phyloP scores from a whole-genome alignment of 345 rosid species.

The Gynandropsis gynandra region DNA sequence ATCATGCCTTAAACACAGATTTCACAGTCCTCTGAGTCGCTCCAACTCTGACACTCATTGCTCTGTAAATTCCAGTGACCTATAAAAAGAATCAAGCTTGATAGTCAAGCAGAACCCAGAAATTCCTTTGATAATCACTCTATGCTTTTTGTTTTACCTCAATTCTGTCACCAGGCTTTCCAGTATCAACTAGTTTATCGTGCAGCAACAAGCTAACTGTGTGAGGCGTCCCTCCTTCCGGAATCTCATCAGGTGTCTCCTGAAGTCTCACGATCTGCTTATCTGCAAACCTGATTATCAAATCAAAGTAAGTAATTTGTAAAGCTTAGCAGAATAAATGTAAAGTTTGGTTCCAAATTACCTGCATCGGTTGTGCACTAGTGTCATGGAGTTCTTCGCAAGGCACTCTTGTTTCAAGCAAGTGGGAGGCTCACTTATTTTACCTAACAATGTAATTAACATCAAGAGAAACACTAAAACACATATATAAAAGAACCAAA shows the following conservation, averaged over 20 bases:
- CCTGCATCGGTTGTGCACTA: conserved; percentile 98
- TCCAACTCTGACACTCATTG: conserved; percentile 85
- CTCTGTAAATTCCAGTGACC: conserved; percentile 96
- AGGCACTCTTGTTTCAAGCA: conserved; percentile 81
- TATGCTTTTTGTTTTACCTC: conserved; percentile 43
- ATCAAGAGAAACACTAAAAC: conserved; percentile 2
- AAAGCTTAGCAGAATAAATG: not conserved
- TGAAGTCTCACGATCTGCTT: conserved; percentile 99
- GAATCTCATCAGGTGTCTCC: conserved; percentile 97
- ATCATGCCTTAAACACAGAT: conserved; percentile 77
- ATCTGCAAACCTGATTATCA: conserved; percentile 67
- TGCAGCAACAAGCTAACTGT: conserved; percentile 96
- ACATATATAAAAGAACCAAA: not conserved
- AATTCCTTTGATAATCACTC: not conserved
- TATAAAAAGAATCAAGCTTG: conserved; percentile 22
- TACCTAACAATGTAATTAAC: conserved; percentile 36
- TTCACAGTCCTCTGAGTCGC: conserved; percentile 88
- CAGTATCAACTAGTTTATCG: conserved; percentile 89
- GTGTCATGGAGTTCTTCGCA: conserved; percentile 80
- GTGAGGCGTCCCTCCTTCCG: conserved; percentile 97
- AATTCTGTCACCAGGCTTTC: conserved; percentile 96
- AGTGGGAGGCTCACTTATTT: conserved; percentile 65
- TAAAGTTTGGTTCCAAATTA: conserved; percentile 19
- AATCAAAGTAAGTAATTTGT: not conserved
- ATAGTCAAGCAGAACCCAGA: conserved; percentile 6